Base-by-base conservation (phyloP, 495 filamentous ascomycete species). In the Oleoguttula mirabilis region DNA sequence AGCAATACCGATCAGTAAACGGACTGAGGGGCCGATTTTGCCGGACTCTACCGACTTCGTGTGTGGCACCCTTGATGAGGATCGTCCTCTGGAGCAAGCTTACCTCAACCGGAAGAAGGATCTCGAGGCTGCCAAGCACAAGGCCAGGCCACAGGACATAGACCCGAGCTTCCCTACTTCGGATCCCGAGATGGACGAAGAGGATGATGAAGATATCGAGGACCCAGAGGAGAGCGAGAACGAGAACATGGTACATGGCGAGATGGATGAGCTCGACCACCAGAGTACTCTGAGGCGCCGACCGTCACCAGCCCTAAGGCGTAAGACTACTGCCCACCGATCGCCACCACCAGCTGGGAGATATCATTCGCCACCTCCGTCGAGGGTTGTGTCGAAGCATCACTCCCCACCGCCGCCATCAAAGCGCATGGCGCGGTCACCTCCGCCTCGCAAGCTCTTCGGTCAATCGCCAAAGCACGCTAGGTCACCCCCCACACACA, bases 31-130 rank as follows among this genome's bases (percentile, higher is more conserved):
- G 8, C 25, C 39, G 1, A 84, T 93, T 44, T 65, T 96, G 6
- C 90, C 90, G 8, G 90, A 98, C 61, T 93, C 86, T 61, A 94
- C 87, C 28, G 92, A 96, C 59, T 98, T 98, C 55, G 90, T 98
- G 19, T 94, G 90, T 56, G 90, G 90, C 36, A 98, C 90, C 11
- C 66, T 98, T 14, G 90, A 96, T 54, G 90, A 98, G 58, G 90
- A 98, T 57, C 79, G 84, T 37, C 81, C 84, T n/a, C 61, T 96
- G 28, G 90, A 98, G 58, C 81, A 83, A 45, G 88, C 84, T 2
- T 98, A 94, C 58, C 74, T 93, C 35, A 84, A 83, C 10, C 83
- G 80, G 49, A 68, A 90, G 42, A 83, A 90, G 53, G 76, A 84
- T 36, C 75, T 84, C 27, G 81, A 80, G 44, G 77, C 78, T 31